Percentiles rank a stretch among this genome's conserved stretches.
phyloP scores from a whole-genome alignment of 495 filamentous ascomycete species.

The Cercophora scortea region DNA sequence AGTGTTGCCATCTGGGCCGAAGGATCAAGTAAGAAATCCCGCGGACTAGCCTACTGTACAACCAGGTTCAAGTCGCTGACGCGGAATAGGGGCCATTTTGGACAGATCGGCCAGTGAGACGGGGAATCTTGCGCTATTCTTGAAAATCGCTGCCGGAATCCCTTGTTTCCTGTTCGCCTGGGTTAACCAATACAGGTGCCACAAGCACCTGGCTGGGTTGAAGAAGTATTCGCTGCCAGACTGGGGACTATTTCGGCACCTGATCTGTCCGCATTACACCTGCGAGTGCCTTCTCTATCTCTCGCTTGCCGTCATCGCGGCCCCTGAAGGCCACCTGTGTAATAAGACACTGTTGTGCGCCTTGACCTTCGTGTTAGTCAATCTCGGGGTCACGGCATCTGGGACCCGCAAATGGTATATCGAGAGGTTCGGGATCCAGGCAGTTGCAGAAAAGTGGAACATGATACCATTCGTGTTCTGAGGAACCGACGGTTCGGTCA shows the following conservation, averaged over 20 bases:
- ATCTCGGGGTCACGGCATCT: slow-evolving; percentile 75
- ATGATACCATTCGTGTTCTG: slow-evolving; percentile 79
- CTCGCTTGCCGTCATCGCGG: slow-evolving; percentile 64
- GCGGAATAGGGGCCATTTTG: slow-evolving; percentile 18
- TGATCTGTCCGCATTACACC: slow-evolving; percentile 88
- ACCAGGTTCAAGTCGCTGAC: slow-evolving; percentile 5
- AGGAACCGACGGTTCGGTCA: slow-evolving; percentile 7
- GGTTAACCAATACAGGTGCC: slow-evolving; percentile 70
- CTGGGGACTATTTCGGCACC: slow-evolving; percentile 52
- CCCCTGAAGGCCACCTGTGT: slow-evolving; percentile 50
- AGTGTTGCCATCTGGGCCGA: slow-evolving; percentile 80
- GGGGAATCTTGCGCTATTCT: slow-evolving; percentile 37
- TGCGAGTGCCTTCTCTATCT: slow-evolving; percentile 81
- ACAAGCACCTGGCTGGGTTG: slow-evolving; percentile 69
- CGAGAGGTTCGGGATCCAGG: slow-evolving; percentile 64
- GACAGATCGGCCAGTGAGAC: slow-evolving; percentile 24
- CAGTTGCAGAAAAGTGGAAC: slow-evolving; percentile 59
- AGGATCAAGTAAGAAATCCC: slow-evolving; percentile 54
- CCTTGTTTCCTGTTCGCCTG: slow-evolving; percentile 68
- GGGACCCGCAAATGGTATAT: slow-evolving; percentile 76
- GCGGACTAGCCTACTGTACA: background rate
- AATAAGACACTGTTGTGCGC: slow-evolving; percentile 70
- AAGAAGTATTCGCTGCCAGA: slow-evolving; percentile 77
- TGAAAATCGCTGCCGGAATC: slow-evolving; percentile 53
- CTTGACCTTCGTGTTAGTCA: slow-evolving; percentile 64